Evolutionary conservation across 768 basidiomycete genomes (phyloP), one percentile per base, ranked within the genome.

Genomic region (Tulasnella sp.): DNA sequence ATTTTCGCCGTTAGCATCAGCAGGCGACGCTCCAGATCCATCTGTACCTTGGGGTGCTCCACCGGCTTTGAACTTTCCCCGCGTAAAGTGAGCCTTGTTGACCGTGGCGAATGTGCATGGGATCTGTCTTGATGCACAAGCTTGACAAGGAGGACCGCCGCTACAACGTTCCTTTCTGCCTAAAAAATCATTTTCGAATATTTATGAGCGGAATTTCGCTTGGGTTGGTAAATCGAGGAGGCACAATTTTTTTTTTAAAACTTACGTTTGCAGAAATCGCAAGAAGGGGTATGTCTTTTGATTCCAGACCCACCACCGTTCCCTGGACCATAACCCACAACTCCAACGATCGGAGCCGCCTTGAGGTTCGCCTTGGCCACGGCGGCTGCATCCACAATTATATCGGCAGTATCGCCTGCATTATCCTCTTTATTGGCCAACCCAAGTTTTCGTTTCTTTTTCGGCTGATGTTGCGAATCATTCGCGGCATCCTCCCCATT

Each of bases 231-330:
- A n/a, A n/a, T n/a, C n/a, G n/a, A n/a, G n/a, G n/a, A n/a, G n/a
- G n/a, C n/a, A n/a, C n/a, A n/a, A n/a, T n/a, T n/a, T n/a, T n/a
- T n/a, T n/a, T n/a, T n/a, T n/a, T n/a, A n/a, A n/a, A 2, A 53
- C 59, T 23, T 26, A 61, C 59, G 59, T 38, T 54, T 61, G 42
- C 59, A 61, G 51, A 61, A 61, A 42, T 61, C 59, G 32, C 59
- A 61, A 17, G 59, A 59, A 5, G 58, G 58, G 17, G 58, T 59
- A 38, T 59, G 58, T 43, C 58, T 23, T 34, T 42, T 30, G 26
- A 59, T 59, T 11, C 58, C 58, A 8, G 29, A 32, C 9, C 58
- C 58, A 11, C 58, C 58, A 4, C 58, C 58, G 32, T 45, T 59
- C 32, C 58, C 58, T 11, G 58, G 58, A 17, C 58, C 58, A 32